Evolutionary conservation across 495 filamentous ascomycete species (phyloP), one percentile per base, ranked within the genome.

Genomic region (Talaromyces wortmannii): DNA sequence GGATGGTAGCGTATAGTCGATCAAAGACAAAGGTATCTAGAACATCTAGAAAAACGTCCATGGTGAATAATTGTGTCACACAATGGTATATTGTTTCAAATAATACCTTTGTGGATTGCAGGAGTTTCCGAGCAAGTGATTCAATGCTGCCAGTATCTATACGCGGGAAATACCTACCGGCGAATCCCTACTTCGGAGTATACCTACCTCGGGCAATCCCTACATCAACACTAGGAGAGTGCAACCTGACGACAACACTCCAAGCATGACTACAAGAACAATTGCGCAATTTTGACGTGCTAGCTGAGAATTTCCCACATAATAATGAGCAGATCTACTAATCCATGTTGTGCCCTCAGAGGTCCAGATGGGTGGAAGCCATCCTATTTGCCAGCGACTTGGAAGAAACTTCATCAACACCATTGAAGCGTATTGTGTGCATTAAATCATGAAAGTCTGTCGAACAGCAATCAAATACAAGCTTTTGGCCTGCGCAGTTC

Each of bases 21-120:
- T 94, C 89, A 63, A 83, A 82, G 45, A 87, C 55, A 65, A 81
- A 85, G 60, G 80, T 88, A 68, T 94, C 89, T 56, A 76, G 74
- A 62, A 88, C 59, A 64, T 91, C 87, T 57, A 94, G 80, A 17
- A 89, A 75, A 68, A 90, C 72, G 74, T 94, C 89, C 89, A 23
- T 23, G 23, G 23, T 23, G 23, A 23, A 23, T 23, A 4, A 94
- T 94, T 48, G 71, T 76, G 69, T 48, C 29, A 15, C 17, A 4
- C 15, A 13, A 43, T 5, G 30, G 13, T 31, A 11, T 31, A 15
- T 4, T 36, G 6, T 33, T 30, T 17, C 4, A 50, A 31, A 13
- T 15, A 7, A 8, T 15, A 8, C 17, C 44, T 15, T 10, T 7
- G 44, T 33, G 18, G 12, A 53, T 36, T 18, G 10, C 8, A 51